These are phyloP conservation scores for Microcos paniculata DNA, from an alignment of 345 rosid genomes.

Conservation along the genomic window DNA sequence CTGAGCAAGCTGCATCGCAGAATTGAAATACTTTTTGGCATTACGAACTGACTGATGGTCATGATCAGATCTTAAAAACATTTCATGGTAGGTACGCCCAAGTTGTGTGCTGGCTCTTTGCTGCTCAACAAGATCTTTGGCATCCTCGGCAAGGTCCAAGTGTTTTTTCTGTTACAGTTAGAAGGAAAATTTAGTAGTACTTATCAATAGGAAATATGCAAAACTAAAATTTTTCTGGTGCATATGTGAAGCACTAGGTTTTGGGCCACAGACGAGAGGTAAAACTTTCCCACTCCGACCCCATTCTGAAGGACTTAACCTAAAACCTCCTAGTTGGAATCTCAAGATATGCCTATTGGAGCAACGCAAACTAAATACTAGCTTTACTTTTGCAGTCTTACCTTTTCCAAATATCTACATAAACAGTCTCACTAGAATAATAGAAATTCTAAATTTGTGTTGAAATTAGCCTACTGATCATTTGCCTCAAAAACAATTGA, in stretches of 20 bases:
- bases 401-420: not conserved
- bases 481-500: not conserved
- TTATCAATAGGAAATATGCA: not conserved
- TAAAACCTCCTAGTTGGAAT: not conserved
- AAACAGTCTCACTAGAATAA: not conserved
- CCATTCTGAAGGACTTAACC: not conserved
- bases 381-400: not conserved
- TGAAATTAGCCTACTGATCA: not conserved
- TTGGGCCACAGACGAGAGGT: not conserved
- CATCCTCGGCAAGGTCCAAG: constrained; percentile 79
- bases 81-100: constrained; percentile 87
- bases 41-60: constrained; percentile 66
- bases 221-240: not conserved
- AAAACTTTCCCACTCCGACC: not conserved
- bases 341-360: not conserved
- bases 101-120: constrained; percentile 92
- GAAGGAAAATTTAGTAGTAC: not conserved
- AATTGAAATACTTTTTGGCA: constrained; percentile 81
- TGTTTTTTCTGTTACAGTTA: constrained; percentile 67
- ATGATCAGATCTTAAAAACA: constrained; percentile 55
- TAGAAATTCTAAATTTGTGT: not conserved
- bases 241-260: not conserved
- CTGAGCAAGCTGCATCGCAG: constrained; percentile 74
- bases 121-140: constrained; percentile 74
- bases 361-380: not conserved